A percentile compares a stretch with the other conserved stretches of the same genome.
Evolutionary conservation across 148 eudicot genomes (phyloP).

Genomic region (Amaranthus cruentus): DNA sequence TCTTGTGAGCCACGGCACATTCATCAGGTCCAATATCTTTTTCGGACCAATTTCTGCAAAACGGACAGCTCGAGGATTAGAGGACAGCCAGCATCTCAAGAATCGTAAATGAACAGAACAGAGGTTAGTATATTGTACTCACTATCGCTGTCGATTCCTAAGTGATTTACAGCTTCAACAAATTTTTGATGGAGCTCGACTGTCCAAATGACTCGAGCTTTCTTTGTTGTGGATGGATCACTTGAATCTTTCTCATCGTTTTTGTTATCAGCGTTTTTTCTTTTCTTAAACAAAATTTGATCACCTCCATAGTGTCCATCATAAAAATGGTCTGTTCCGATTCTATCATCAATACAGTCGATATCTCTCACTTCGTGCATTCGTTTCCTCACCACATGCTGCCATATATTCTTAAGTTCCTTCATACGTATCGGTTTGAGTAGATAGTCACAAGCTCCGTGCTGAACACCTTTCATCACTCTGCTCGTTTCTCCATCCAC

Average conservation of each 20-base stretch:
- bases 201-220: constrained; percentile 88
- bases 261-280: constrained; percentile 51
- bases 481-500: constrained; percentile 95
- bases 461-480: constrained; percentile 98
- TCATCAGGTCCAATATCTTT: constrained; percentile 89
- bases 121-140: constrained; percentile 28
- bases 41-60: constrained; percentile 94
- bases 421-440: constrained; percentile 96
- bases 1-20: constrained; percentile 80
- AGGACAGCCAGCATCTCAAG: constrained; percentile 5
- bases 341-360: constrained; percentile 65
- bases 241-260: constrained; percentile 50
- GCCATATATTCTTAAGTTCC: constrained; percentile 96
- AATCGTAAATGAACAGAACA: background rate
- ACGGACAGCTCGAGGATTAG: background rate
- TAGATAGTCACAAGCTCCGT: constrained; percentile 97
- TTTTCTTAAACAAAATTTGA: constrained; percentile 43
- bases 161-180: constrained; percentile 85
- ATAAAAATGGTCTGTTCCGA: constrained; percentile 40
- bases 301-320: constrained; percentile 61
- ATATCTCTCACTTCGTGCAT: constrained; percentile 81
- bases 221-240: constrained; percentile 63
- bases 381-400: constrained; percentile 80
- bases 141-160: constrained; percentile 94
- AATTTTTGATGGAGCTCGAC: constrained; percentile 93